A percentile compares a stretch with the other conserved stretches of the same genome.
Conservation (phyloP, 2,329 filamentous ascomycete species). For the Penicillium nordicum region DNA sequence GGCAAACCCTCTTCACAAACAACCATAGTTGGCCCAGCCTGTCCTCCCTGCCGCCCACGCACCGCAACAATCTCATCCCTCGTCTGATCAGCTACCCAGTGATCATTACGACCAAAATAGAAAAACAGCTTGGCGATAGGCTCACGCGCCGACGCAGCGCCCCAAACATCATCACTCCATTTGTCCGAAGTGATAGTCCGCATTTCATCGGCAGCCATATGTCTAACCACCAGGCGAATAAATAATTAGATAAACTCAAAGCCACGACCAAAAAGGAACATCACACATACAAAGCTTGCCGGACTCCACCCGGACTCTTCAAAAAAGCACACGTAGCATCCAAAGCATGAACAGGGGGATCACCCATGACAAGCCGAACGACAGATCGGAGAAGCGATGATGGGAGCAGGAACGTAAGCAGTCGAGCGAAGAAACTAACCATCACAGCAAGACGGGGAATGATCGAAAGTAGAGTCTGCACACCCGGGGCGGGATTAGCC, state of each 20-base stretch:
- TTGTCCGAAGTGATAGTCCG: slow-evolving; percentile 53
- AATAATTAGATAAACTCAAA: background rate
- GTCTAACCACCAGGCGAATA: slow-evolving; percentile 26
- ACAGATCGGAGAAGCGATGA: slow-evolving; percentile 38
- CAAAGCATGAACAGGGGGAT: slow-evolving; percentile 40
- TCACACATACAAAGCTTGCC: slow-evolving; percentile 51
- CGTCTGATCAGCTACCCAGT: slow-evolving; percentile 60
- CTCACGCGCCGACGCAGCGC: slow-evolving; percentile 36
- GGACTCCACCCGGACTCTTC: slow-evolving; percentile 48
- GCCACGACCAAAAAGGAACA: background rate
- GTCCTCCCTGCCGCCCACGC: slow-evolving; percentile 33
- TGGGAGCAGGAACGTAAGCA: slow-evolving; percentile 46
- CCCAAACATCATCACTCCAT: slow-evolving; percentile 61
- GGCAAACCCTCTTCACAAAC: slow-evolving; percentile 54
- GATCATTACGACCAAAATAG: slow-evolving; percentile 58
- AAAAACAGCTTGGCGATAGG: slow-evolving; percentile 51
- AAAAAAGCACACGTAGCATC: slow-evolving; percentile 51
- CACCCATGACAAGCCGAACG: slow-evolving; percentile 43
- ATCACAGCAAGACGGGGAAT: slow-evolving; percentile 40
- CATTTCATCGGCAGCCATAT: slow-evolving; percentile 60
- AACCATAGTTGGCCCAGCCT: slow-evolving; percentile 49
- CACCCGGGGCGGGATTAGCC: background rate
- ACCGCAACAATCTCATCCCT: slow-evolving; percentile 53
- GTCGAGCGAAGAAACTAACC: slow-evolving; percentile 38
- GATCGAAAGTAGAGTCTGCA: slow-evolving; percentile 30